Evolutionary conservation across 2,329 filamentous ascomycete species (phyloP).

Genomic region (Ilyonectria robusta): DNA sequence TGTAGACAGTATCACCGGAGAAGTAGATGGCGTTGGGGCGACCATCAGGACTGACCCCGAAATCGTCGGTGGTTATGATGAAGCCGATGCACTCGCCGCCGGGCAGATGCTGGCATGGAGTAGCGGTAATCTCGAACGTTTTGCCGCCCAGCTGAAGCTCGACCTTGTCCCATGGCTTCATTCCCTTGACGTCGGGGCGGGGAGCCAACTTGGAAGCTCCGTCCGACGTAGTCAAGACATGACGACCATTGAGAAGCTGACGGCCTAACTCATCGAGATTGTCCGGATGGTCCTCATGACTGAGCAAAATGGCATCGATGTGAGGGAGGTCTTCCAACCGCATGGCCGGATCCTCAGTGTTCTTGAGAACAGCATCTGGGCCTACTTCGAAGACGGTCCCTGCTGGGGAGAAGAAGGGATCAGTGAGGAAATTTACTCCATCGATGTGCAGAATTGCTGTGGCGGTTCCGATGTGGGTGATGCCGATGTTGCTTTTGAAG

Average conservation of each 20-base stretch:
- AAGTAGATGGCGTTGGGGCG: constrained; percentile 22
- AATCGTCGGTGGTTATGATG: neutral
- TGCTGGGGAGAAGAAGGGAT: constrained; percentile 60
- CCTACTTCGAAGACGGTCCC: neutral
- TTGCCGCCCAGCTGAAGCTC: neutral
- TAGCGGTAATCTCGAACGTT: constrained; percentile 8
- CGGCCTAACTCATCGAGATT: constrained; percentile 12
- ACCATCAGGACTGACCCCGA: neutral
- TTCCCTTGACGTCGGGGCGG: neutral
- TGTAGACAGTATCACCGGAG: constrained; percentile 22
- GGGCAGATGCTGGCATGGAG: neutral
- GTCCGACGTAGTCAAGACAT: neutral
- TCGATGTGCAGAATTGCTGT: constrained; percentile 62
- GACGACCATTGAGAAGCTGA: constrained; percentile 3
- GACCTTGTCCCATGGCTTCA: neutral
- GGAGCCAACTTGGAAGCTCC: constrained; percentile 16
- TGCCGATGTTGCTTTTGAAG: constrained; percentile 30
- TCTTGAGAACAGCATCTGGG: neutral
- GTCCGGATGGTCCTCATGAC: constrained; percentile 22
- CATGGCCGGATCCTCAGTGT: neutral
- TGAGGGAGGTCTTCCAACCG: neutral
- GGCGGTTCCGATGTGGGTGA: constrained; percentile 64
- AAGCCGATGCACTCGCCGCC: constrained; percentile 19
- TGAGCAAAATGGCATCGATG: constrained; percentile 20
- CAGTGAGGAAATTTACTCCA: constrained; percentile 59